These are phyloP conservation scores for Oidiodendron maius DNA, from an alignment of 495 filamentous ascomycete genomes.

Conservation along the genomic window DNA sequence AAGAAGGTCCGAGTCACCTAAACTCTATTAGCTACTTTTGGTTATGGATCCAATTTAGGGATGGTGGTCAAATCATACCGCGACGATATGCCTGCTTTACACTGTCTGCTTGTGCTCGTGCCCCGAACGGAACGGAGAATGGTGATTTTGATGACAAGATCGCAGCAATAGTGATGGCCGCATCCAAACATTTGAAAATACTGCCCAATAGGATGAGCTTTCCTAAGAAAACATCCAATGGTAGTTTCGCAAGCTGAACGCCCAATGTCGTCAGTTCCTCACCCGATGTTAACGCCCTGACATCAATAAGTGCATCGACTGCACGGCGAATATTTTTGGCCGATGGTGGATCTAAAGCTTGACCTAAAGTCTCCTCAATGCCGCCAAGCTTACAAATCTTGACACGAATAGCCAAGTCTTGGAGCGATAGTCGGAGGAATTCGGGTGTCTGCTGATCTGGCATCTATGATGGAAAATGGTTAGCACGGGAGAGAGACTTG, in stretches of 20 bases:
- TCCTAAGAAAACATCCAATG: slow-evolving; percentile 88
- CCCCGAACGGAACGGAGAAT: slow-evolving; percentile 79
- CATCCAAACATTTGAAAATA: slow-evolving; percentile 86
- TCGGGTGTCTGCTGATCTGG: slow-evolving; percentile 90
- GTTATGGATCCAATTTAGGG: too few species aligned
- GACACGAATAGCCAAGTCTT: slow-evolving; percentile 91
- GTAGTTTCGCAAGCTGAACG: slow-evolving; percentile 76
- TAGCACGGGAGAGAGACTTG: too few species aligned
- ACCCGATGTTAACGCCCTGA: slow-evolving; percentile 72
- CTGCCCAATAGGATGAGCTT: slow-evolving; percentile 82
- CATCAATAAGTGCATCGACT: slow-evolving; percentile 87
- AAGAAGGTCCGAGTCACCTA: slow-evolving; percentile 82
- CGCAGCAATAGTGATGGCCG: slow-evolving; percentile 82
- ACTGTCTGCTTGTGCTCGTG: slow-evolving; percentile 70
- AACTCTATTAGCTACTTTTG: slow-evolving; percentile 3
- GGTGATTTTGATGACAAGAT: slow-evolving; percentile 92
- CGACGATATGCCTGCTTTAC: slow-evolving; percentile 71
- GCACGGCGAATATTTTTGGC: slow-evolving; percentile 87
- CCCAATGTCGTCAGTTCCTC: slow-evolving; percentile 88
- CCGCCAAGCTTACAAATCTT: slow-evolving; percentile 94
- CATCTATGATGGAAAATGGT: slow-evolving; percentile 44
- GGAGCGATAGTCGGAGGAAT: slow-evolving; percentile 86
- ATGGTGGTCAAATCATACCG: slow-evolving; percentile 23
- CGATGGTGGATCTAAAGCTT: slow-evolving; percentile 85
- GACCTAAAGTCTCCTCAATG: slow-evolving; percentile 82